phyloP scores from a whole-genome alignment of 2,329 filamentous ascomycete genomes.

The Fusarium secorum region DNA sequence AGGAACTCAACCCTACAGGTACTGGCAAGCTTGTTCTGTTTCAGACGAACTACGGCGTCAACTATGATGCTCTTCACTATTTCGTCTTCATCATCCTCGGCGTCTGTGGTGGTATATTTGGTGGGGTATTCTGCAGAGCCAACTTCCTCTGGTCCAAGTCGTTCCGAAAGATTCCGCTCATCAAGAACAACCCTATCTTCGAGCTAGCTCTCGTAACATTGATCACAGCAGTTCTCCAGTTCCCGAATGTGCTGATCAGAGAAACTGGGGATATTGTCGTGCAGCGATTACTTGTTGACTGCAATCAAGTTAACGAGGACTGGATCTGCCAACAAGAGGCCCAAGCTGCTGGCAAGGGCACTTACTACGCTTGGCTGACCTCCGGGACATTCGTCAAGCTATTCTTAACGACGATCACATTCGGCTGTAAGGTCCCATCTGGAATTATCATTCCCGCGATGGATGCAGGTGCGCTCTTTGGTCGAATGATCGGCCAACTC shows the following conservation, averaged over 20 bases:
- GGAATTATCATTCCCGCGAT: constrained; percentile 26
- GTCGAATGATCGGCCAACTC: constrained; percentile 15
- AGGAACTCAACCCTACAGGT: constrained; percentile 17
- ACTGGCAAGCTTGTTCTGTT: constrained; percentile 26
- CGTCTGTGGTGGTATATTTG: constrained; percentile 9
- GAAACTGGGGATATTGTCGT: constrained; percentile 31
- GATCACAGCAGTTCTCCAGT: constrained; percentile 11
- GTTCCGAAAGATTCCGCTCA: constrained; percentile 6
- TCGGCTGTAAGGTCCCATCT: constrained; percentile 30
- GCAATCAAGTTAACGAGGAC: background rate
- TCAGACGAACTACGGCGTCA: constrained; percentile 29
- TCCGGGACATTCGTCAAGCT: constrained; percentile 26
- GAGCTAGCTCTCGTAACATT: constrained; percentile 8
- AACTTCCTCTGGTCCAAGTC: constrained; percentile 25
- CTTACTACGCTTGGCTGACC: constrained; percentile 20
- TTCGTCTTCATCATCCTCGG: constrained; percentile 14
- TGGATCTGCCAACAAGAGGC: constrained; percentile 30
- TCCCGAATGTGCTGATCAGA: constrained; percentile 13
- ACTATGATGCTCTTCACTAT: constrained; percentile 26
- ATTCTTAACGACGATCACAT: constrained; percentile 19
- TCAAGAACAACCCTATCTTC: constrained; percentile 17
- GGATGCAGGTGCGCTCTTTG: constrained; percentile 23
- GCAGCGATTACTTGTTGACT: constrained; percentile 20
- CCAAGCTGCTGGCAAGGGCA: background rate
- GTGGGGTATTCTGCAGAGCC: constrained; percentile 19